Conservation (phyloP, 805 yeast species). For the Lachancea lanzarotensis region DNA sequence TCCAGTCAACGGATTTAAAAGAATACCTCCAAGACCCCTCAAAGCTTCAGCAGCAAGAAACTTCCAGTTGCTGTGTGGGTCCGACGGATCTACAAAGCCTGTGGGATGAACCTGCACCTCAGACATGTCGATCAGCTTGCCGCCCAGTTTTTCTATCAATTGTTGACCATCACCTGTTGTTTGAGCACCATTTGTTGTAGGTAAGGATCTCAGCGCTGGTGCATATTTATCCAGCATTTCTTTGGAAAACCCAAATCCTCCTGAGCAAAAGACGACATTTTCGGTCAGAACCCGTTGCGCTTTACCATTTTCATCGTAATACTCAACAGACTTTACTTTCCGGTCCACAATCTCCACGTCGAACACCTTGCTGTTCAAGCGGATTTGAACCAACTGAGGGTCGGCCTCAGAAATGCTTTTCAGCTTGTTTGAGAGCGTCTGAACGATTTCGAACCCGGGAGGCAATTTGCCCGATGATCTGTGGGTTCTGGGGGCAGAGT, state of each 20-base stretch:
- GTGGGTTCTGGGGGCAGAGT: conserved; percentile 73
- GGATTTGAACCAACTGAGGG: conserved; percentile 31
- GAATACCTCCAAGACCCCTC: conserved; percentile 53
- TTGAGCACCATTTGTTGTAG: conserved; percentile 51
- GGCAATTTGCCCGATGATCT: conserved; percentile 57
- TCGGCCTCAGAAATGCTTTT: conserved; percentile 28
- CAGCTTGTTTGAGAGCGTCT: conserved; percentile 37
- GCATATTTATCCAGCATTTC: conserved; percentile 38
- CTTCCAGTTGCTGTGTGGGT: conserved; percentile 40
- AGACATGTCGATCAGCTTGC: conserved; percentile 49
- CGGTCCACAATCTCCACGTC: conserved; percentile 28
- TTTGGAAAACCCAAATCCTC: conserved; percentile 45
- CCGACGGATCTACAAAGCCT: conserved; percentile 45
- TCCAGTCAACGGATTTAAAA: conserved; percentile 40
- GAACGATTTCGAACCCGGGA: conserved; percentile 54
- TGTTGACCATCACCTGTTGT: conserved; percentile 56
- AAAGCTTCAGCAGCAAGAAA: conserved; percentile 55
- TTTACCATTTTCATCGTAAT: conserved; percentile 28
- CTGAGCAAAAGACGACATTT: conserved; percentile 48
- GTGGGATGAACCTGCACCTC: conserved; percentile 59
- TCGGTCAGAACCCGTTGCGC: conserved; percentile 23
- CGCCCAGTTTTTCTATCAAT: conserved; percentile 42
- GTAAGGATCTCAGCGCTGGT: conserved; percentile 41
- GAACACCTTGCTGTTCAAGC: conserved; percentile 35
- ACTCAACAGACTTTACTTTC: conserved; percentile 39